Conservation (phyloP, 2,329 filamentous ascomycete genomes). For the Verticillium nubilum region DNA sequence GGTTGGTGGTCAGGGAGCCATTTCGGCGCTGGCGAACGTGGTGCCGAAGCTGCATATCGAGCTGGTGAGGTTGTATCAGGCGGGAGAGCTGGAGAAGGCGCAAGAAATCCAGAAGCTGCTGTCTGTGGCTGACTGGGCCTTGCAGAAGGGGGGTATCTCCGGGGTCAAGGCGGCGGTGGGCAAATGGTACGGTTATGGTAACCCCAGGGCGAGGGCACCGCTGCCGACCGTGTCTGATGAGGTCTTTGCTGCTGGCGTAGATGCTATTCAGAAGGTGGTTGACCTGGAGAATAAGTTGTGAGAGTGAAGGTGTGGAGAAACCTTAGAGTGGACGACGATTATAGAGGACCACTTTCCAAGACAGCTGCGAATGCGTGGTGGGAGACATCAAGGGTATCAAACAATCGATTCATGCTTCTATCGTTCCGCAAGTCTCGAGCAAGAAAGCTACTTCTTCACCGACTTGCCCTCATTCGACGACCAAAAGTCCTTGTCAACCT, state of each 20-base stretch:
- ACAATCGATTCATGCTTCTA: not conserved
- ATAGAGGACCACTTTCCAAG: not conserved
- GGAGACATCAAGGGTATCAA: not conserved
- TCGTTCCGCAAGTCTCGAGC: not conserved
- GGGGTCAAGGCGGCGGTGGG: constrained; percentile 15
- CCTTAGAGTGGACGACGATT: not conserved
- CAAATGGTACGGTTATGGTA: constrained; percentile 51
- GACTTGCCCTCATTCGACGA: constrained; percentile 2
- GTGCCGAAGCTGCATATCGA: constrained; percentile 25
- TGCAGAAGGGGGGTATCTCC: constrained; percentile 15
- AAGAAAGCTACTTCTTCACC: not conserved
- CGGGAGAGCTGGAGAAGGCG: constrained; percentile 14
- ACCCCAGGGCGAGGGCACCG: constrained; percentile 40
- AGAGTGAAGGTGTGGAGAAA: not conserved
- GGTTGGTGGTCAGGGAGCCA: constrained; percentile 12
- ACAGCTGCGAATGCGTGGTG: too few relatives aligned
- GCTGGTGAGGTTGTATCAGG: constrained; percentile 24
- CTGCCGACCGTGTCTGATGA: constrained; percentile 13
- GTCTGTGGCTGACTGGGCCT: constrained; percentile 13
- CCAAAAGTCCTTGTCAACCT: constrained; percentile 54
- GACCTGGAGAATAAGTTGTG: constrained; percentile 9
- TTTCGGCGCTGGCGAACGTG: constrained; percentile 14
- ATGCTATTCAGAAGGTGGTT: constrained; percentile 13
- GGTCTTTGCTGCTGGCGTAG: constrained; percentile 5
- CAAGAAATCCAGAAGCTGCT: constrained; percentile 13